Evolutionary conservation across 768 basidiomycete genomes (phyloP), one percentile per base, ranked within the genome.

Genomic region (Lyophyllum semitale): DNA sequence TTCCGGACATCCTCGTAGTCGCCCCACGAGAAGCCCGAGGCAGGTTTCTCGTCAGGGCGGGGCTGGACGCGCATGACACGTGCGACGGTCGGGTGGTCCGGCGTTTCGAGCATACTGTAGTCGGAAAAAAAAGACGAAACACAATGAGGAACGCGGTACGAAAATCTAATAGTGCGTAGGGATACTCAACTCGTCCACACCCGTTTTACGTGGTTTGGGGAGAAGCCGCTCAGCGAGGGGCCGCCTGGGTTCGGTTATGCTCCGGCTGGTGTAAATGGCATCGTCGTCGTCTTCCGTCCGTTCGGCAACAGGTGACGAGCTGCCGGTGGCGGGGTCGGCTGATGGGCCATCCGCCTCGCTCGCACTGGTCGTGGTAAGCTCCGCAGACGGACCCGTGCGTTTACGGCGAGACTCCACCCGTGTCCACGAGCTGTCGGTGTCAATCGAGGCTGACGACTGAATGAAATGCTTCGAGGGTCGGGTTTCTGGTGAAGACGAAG

Each of bases 1-100:
- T 80, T 68, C 13, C 64, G 77, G 20, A 82, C 82, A 48, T 90
- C 87, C 53, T 91, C 90, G 63, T 91, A 91, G 72, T 91, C 89
- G 0, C 72, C 84, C 89, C 87, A 89, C 0, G 87, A 83, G 66
- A 87, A 88, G 0, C 89, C 88, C 6, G 75, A 68, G 8, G 81
- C 84, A 15, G 88, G 85, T 38, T 76, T 74, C 51, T 87, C 84
- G 53, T 77, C 77, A n/a, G 82, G 69, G 9, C 63, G 70, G 15
- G 87, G 84, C 58, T 77, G 77, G 4, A 91, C 78, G 22, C 88
- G 88, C 75, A 89, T 82, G 54, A 91, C 87, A 32, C 85, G 83
- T n/a, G 88, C 75, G 26, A 84, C 48, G 15, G 69, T 68, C 42
- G 67, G 84, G 71, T 79, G 68, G 64, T 86, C 81, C 2, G 88